phyloP scores from a whole-genome alignment of 352 stramenopile genomes.

The Pythium guiyangense region DNA sequence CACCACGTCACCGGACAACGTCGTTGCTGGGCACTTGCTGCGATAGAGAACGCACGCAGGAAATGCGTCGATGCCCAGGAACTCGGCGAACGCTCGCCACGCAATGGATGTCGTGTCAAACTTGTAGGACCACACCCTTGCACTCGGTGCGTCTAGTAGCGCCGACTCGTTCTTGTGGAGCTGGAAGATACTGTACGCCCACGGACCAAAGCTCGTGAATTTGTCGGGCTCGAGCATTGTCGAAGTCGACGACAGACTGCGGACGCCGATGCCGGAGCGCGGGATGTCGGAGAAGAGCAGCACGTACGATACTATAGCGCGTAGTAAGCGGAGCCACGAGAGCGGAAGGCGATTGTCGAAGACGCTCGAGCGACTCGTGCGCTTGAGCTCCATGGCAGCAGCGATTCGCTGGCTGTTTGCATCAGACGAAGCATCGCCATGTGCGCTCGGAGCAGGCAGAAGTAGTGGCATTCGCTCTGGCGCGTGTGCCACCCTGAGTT shows the following conservation, averaged over 20 bases:
- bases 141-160: background rate
- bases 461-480: no score
- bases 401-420: background rate
- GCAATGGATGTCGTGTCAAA: slow-evolving; percentile 9
- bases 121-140: slow-evolving; percentile 10
- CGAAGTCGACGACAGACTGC: background rate
- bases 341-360: background rate
- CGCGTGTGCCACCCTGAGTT: no score
- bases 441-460: no score
- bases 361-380: background rate
- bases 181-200: background rate
- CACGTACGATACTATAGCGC: slow-evolving; percentile 1
- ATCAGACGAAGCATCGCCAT: background rate
- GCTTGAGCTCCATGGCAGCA: slow-evolving; percentile 1
- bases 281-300: slow-evolving; percentile 2
- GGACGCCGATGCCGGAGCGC: background rate
- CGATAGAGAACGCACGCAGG: slow-evolving; percentile 6
- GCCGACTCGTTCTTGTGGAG: slow-evolving; percentile 1
- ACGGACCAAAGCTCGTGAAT: slow-evolving; percentile 2
- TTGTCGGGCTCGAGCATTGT: slow-evolving; percentile 3
- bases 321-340: slow-evolving; percentile 2
- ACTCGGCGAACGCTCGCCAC: slow-evolving; percentile 4
- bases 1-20: background rate
- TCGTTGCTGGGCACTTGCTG: background rate
- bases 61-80: slow-evolving; percentile 1